Evolutionary conservation across 169 alveolate species (phyloP).

Genomic region (Theileria sp.): DNA sequence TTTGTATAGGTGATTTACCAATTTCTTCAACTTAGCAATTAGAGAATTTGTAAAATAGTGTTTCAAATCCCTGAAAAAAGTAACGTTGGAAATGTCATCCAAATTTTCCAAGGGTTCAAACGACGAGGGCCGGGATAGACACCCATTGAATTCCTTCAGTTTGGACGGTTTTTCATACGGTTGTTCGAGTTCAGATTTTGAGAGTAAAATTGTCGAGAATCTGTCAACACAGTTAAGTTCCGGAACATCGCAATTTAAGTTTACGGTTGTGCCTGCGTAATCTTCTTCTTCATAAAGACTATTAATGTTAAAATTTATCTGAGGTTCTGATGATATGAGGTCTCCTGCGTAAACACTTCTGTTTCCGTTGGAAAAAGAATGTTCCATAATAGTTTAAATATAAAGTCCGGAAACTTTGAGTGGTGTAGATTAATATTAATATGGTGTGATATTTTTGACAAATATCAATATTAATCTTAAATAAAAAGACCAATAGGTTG

Average conservation of each 20-base stretch:
- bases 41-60: conserved; percentile 37
- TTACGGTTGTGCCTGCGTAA: background rate
- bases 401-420: background rate
- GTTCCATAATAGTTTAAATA: background rate
- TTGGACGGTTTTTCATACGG: background rate
- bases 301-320: background rate
- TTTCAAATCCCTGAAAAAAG: conserved; percentile 45
- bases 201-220: background rate
- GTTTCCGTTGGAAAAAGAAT: background rate
- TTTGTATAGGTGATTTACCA: conserved; percentile 31
- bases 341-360: background rate
- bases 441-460: background rate
- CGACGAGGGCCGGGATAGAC: background rate
- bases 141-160: background rate
- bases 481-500: background rate
- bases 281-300: background rate
- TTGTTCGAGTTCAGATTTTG: conserved; percentile 3
- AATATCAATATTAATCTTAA: background rate
- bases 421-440: background rate
- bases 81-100: background rate
- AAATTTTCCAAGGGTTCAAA: background rate
- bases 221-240: background rate
- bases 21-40: conserved; percentile 34
- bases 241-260: background rate
- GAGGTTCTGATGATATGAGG: background rate